Base-by-base conservation (phyloP, 768 basidiomycete species). In the Harrya chromipes region DNA sequence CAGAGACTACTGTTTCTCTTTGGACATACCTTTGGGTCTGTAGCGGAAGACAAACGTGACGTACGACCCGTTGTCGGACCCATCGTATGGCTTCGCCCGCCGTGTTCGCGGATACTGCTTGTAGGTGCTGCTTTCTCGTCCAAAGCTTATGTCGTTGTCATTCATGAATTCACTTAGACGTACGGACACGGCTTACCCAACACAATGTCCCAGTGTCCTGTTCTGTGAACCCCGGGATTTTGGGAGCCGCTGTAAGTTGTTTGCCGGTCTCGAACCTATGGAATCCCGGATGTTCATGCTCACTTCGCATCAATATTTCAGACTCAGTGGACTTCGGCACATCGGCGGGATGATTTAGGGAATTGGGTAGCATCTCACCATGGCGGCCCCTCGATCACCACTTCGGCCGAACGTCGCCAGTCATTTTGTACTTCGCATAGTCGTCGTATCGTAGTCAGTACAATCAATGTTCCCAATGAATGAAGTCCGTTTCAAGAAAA, bases 31-130 rank as follows among this genome's bases (percentile, higher is more conserved):
- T 47, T 65, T 69, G 33, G 80, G 71, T 21, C 82, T 71, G 62
- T 88, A 88, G 35, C 81, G 73, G 61, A 87, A 89, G 3, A 79
- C 70, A 59, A 88, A 88, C 14, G 82, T 79, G 21, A 85, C 81
- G 46, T 76, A 79, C n/a, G 83, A 78, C 4, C 62, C 58, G 7
- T 65, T 65, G 17, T 59, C 50, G 14, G 66, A 61, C 23, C 68
- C 62, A 26, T 79, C 77, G 55, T 79, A 72, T 0, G 81, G 70
- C 43, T 70, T 66, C 10, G 84, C 74, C 4, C 67, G 61, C 82
- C 82, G 86, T 10, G 85, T 88, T 21, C 60, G 56, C 4, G 71
- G 68, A 47, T 66, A 70, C 52, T 81, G 82, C 23, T 65, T 60
- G 17, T 65, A 65, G 9, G 74, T 61, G 26, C 43, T 51, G 21